Base-by-base conservation (phyloP, 2,329 filamentous ascomycete genomes). In the Nothomitra cinnamomea region DNA sequence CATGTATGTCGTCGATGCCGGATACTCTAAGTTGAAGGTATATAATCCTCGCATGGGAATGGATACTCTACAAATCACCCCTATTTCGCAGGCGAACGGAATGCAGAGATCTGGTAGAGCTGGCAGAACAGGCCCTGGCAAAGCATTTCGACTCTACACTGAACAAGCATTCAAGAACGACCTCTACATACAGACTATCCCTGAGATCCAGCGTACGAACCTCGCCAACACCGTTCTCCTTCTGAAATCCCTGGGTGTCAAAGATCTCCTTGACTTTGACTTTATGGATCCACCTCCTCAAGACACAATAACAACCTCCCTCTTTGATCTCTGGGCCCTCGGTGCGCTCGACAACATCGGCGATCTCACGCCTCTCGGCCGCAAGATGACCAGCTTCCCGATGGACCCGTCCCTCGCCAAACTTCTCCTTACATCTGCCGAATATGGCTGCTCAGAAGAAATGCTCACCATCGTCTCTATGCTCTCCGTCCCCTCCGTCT, bases 41-140 rank as follows among this genome's bases (percentile, higher is more conserved):
- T 98, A 96, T 69, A 98, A 98, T 62, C 89, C 92, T 4, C 85
- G 89, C 53, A 96, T 98, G 87, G 92, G 92, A 55, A 98, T 98
- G 92, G 92, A 98, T 63, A 95, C 90, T 0, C 77, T 98, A 13
- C 92, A 96, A 63, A 94, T 98, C 60, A 98, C 92, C 0, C 92
- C 92, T 0, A 94, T 98, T 53, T 95, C 89, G 1, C 92, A 98
- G 66, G 92, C 92, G 60, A 98, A 98, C 66, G 84, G 88, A 3
- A 88, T 85, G 2, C 92, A 98, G 64, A 81, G 92, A 62, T 90
- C 92, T 41, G 92, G 92, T 55, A 85, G 92, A 65, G 92, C 92
- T 45, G 92, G 92, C 17, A 80, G 92, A 61, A 98, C 94, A 6
- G 92, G 92, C 0, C 92, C 92, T 1, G 92, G 94, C 56, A 95